Base-by-base conservation (phyloP, 192 early-diverging fungal species). In the Phycomyces blakesleeanus region DNA sequence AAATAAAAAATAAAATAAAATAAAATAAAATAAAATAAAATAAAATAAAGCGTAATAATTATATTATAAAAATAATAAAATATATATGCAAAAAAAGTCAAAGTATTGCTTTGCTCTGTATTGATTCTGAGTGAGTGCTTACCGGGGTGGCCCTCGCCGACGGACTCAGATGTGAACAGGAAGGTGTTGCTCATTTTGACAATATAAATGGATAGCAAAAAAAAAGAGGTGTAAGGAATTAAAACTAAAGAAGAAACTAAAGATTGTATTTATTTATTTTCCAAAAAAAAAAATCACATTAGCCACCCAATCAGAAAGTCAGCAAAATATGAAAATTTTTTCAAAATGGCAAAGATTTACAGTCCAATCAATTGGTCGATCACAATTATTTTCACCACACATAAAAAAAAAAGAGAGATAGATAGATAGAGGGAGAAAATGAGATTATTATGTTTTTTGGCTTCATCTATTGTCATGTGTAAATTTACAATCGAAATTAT, bases 141-240 rank as follows among this genome's bases (percentile, higher is more conserved):
- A 91, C 89, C 89, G 66, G 97, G 95, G 81, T 99, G 97, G 76
- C 97, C 97, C 86, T 99, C 97, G 76, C 97, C 97, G 77, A 99
- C 97, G 73, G 97, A 99, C 82, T 99, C 97, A 71, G 97, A 99
- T 73, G 97, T 99, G 86, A 98, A 99, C 64, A 99, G 88, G 85
- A 99, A 97, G 60, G 92, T 93, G 71, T 95, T 89, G 77, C 74
- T 73, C 67, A 76, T 41, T 56, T 38, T 67, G 26, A 44, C 38
- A 41, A 47, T 39, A 21, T 55, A 52, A 18, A 38, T 39, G 38
- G 21, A 47, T 39, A 54, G 26, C 12, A 55, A 57, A 54, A 57
- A 64, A 53, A 56, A 29, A n/a, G 27, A 40, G 18, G 12, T 3
- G 14, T 26, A 29, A 7, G 27, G 37, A 44, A 57, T 20, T 3